phyloP scores from a whole-genome alignment of 768 basidiomycete genomes.

The Floccularia luteovirens region DNA sequence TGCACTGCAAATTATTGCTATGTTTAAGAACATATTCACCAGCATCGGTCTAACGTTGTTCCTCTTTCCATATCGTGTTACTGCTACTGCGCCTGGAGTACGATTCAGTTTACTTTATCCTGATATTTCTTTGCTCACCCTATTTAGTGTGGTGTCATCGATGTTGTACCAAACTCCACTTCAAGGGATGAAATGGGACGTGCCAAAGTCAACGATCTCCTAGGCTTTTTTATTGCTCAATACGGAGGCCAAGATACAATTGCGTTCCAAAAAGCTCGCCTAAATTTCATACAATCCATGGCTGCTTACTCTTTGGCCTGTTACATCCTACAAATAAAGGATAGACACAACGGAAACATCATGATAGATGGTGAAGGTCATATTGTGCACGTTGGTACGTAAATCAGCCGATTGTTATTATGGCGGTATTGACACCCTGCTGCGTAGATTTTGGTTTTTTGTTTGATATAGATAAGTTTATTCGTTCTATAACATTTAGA shows the following conservation, averaged over 20 bases:
- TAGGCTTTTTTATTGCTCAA: conserved; percentile 89
- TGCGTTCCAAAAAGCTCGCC: conserved; percentile 85
- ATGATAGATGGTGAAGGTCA: conserved; percentile 99
- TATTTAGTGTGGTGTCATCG: conserved; percentile 89
- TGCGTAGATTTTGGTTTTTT: conserved; percentile 87
- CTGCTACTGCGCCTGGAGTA: conserved; percentile 93
- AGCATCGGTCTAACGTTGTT: conserved; percentile 85
- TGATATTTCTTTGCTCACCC: neutral
- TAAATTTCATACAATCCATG: conserved; percentile 99
- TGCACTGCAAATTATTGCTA: conserved; percentile 93
- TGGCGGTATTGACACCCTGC: conserved; percentile 3
- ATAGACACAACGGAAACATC: conserved; percentile 98
- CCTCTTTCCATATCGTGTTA: conserved; percentile 93
- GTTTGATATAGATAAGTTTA: conserved; percentile 95
- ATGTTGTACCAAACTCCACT: conserved; percentile 96
- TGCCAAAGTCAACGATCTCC: conserved; percentile 93
- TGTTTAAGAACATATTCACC: conserved; percentile 98
- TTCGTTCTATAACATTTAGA: conserved; percentile 4
- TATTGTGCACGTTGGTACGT: conserved; percentile 89
- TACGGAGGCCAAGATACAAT: conserved; percentile 89
- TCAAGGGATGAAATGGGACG: conserved; percentile 99
- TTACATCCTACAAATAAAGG: conserved; percentile 98
- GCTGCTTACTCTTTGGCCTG: conserved; percentile 98
- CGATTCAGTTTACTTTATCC: conserved; percentile 25
- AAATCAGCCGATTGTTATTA: neutral